Conservation (phyloP, 2,329 filamentous ascomycete genomes). For the Cercospora sp. region DNA sequence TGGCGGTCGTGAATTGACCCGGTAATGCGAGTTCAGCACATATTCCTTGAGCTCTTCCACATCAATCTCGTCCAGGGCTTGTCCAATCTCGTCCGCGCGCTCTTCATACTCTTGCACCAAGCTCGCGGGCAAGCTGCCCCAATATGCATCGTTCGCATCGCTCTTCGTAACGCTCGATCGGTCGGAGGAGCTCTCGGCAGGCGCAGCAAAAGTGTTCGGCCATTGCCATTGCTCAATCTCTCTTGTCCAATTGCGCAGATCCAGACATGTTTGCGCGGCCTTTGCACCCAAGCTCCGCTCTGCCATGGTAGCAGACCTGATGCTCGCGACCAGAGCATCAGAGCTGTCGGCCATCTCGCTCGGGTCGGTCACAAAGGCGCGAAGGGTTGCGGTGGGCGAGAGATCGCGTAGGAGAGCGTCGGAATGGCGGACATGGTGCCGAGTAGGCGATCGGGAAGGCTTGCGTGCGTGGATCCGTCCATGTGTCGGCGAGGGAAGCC, state of each 20-base stretch:
- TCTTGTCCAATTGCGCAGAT: constrained; percentile 71
- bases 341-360: constrained; percentile 32
- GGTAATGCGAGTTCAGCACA: constrained; percentile 77
- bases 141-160: constrained; percentile 31
- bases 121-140: constrained; percentile 68
- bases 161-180: background rate
- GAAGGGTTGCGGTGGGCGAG: constrained; percentile 60
- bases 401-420: constrained; percentile 59
- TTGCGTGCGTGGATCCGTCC: constrained; percentile 30
- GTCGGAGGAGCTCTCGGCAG: constrained; percentile 31
- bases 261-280: constrained; percentile 68
- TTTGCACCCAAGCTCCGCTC: constrained; percentile 72
- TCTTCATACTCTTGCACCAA: constrained; percentile 68
- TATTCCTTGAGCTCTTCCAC: constrained; percentile 88
- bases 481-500: constrained; percentile 27
- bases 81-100: constrained; percentile 71
- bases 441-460: constrained; percentile 35
- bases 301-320: constrained; percentile 61
- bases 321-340: constrained; percentile 52
- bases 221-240: constrained; percentile 67
- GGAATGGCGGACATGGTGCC: constrained; percentile 31
- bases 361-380: constrained; percentile 56
- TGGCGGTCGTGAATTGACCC: constrained; percentile 47
- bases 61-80: constrained; percentile 67
- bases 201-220: constrained; percentile 52